phyloP scores from a whole-genome alignment of 805 yeast genomes.

The Cyberlindnera mrakii region DNA sequence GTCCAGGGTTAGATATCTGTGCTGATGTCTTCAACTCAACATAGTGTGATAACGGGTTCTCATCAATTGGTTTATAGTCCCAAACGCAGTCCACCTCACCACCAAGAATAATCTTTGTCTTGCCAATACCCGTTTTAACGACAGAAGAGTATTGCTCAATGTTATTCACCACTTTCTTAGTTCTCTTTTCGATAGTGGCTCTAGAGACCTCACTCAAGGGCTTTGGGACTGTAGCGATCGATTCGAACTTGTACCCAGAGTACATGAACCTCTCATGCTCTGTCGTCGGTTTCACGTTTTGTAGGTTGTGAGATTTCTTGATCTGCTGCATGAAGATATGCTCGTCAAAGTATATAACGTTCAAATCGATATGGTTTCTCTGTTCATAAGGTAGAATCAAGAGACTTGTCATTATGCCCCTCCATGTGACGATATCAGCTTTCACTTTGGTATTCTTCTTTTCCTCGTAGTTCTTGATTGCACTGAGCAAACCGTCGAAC shows the following conservation, averaged over 20 bases:
- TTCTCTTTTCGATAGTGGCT: constrained; percentile 59
- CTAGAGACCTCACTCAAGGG: constrained; percentile 73
- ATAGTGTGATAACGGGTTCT: constrained; percentile 54
- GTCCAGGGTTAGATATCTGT: constrained; percentile 47
- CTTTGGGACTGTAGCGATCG: constrained; percentile 62
- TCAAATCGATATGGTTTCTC: constrained; percentile 52
- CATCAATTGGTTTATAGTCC: constrained; percentile 62
- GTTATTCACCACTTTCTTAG: constrained; percentile 54
- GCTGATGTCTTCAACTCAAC: constrained; percentile 77
- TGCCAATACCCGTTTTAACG: constrained; percentile 83
- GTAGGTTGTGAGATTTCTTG: constrained; percentile 21
- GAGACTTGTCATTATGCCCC: constrained; percentile 77
- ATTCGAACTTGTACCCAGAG: constrained; percentile 84
- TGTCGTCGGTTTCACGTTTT: constrained; percentile 21
- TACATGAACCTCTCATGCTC: constrained; percentile 40
- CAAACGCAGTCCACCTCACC: constrained; percentile 92
- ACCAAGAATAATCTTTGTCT: constrained; percentile 58
- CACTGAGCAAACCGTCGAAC: constrained; percentile 50
- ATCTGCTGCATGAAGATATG: constrained; percentile 55
- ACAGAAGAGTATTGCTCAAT: constrained; percentile 75
- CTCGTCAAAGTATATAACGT: constrained; percentile 68
- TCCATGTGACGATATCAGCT: constrained; percentile 70
- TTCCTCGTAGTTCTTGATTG: constrained; percentile 53
- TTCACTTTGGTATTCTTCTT: constrained; percentile 36
- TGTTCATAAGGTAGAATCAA: constrained; percentile 60